phyloP scores from a whole-genome alignment of 257 asterid species.

The Solanum dulcamara region DNA sequence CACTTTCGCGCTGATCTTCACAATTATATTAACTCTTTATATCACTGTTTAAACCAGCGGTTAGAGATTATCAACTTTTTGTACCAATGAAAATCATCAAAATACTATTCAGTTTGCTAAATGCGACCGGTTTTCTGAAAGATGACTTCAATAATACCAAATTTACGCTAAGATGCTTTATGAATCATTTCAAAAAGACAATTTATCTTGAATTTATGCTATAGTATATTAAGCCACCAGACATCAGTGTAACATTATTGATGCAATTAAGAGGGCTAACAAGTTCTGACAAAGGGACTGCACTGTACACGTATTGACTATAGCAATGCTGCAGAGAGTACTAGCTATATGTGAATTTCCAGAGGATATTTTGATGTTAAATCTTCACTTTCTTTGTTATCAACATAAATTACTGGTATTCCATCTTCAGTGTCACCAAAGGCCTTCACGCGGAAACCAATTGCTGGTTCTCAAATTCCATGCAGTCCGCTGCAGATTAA shows the following conservation, averaged over 20 bases:
- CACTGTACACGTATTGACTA: no score
- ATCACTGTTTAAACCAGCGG: background rate
- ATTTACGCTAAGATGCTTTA: background rate
- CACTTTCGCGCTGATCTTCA: background rate
- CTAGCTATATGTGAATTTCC: background rate
- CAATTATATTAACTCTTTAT: background rate
- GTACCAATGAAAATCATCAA: background rate
- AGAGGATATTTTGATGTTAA: background rate
- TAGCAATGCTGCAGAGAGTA: background rate
- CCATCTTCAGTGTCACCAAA: slow-evolving; percentile 42
- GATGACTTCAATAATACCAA: background rate
- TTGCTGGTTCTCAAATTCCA: slow-evolving; percentile 71
- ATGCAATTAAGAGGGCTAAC: background rate
- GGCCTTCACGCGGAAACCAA: slow-evolving; percentile 42
- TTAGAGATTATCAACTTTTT: background rate
- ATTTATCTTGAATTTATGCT: background rate
- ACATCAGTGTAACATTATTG: background rate
- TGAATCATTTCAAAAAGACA: background rate
- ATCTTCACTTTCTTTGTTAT: background rate
- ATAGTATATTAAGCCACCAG: background rate
- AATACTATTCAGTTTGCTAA: background rate
- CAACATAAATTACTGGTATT: background rate
- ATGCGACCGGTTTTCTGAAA: no score
- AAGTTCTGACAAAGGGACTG: background rate
- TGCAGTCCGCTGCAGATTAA: slow-evolving; percentile 57